phyloP scores from a whole-genome alignment of 2,329 filamentous ascomycete species.

The Byssoonygena ceratinophila region DNA sequence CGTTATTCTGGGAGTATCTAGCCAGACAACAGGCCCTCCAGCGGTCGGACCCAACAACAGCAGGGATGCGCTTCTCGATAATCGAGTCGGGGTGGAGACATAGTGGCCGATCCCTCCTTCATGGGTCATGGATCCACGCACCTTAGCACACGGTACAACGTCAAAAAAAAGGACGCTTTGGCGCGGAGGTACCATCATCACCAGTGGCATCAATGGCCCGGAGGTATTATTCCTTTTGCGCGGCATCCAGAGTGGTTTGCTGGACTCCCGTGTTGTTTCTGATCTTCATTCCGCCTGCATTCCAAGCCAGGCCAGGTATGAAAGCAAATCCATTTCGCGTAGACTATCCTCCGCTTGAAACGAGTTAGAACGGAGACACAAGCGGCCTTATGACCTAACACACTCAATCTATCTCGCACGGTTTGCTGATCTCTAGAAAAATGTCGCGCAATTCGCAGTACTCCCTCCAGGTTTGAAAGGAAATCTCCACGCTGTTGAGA shows the following conservation, averaged over 20 bases:
- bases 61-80: conserved; percentile 1
- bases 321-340: too few relatives aligned
- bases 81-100: conserved; percentile 5
- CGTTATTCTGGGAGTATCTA: too few relatives aligned
- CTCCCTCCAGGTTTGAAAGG: background rate
- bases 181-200: background rate
- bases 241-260: background rate
- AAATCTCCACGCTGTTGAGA: background rate
- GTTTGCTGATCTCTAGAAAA: background rate
- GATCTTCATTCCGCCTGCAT: background rate
- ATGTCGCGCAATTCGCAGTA: conserved; percentile 3
- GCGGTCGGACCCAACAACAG: background rate
- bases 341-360: too few relatives aligned
- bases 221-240: background rate
- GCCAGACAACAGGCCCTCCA: too few relatives aligned
- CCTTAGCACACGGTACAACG: background rate
- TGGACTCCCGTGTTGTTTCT: background rate
- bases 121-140: conserved; percentile 6
- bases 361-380: too few relatives aligned
- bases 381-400: too few relatives aligned
- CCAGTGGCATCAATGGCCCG: background rate
- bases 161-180: background rate
- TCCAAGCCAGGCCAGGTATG: too few relatives aligned
- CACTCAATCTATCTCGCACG: too few relatives aligned
- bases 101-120: background rate